Evolutionary conservation across 73 alveolate species (phyloP).

Genomic region (Paramecium primaurelia): DNA sequence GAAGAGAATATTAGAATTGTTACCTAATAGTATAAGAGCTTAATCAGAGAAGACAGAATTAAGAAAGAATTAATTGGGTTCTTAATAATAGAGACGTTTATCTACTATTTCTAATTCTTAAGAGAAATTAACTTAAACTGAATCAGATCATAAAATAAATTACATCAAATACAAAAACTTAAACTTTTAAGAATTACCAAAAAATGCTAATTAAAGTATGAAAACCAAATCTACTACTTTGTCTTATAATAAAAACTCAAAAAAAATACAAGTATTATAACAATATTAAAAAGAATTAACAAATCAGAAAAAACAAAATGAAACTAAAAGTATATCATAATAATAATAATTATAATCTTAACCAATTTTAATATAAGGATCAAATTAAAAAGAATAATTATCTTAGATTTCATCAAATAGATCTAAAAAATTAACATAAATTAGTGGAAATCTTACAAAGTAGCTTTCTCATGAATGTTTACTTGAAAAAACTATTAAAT

Average conservation of each 20-base stretch:
- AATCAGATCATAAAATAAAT: background rate
- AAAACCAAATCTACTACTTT: background rate
- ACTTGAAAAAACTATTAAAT: background rate
- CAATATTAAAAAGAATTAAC: no score
- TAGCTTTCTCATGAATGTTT: background rate
- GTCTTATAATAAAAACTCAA: background rate
- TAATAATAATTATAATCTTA: no score
- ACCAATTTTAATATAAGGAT: background rate
- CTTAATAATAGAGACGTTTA: background rate
- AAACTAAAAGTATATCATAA: background rate
- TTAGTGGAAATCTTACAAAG: background rate
- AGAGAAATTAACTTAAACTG: background rate
- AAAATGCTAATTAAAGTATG: background rate
- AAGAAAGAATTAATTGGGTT: background rate
- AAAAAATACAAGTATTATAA: no score
- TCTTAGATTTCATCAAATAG: background rate
- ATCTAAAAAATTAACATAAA: background rate
- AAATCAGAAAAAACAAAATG: no score
- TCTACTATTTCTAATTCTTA: background rate
- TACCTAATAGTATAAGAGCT: background rate
- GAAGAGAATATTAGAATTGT: background rate
- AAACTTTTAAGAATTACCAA: background rate
- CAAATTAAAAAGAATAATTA: background rate
- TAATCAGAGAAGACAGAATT: background rate
- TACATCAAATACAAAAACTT: no score